Conservation (phyloP, 345 rosid genomes). For the Syzygium aromaticum region DNA sequence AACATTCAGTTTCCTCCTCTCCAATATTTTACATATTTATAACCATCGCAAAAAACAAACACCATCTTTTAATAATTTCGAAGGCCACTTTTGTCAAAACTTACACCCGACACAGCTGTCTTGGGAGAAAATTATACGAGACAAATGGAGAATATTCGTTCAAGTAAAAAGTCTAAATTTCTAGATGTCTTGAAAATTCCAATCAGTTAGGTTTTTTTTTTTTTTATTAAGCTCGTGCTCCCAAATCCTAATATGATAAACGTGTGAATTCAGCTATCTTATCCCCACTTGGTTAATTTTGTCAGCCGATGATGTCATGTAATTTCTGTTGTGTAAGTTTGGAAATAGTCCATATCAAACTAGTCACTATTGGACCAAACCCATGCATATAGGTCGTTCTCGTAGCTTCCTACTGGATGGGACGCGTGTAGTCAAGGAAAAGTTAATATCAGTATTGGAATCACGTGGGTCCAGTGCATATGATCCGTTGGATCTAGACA, state of each 20-base stretch:
- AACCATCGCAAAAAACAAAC: background rate
- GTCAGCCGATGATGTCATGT: background rate
- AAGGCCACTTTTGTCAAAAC: background rate
- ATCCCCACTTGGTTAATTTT: background rate
- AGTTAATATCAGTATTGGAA: background rate
- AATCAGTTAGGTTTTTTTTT: background rate
- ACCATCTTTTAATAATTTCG: background rate
- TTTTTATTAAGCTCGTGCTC: background rate
- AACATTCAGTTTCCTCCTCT: background rate
- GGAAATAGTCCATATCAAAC: background rate
- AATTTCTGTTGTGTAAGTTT: background rate
- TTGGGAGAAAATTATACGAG: background rate
- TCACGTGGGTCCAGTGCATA: background rate
- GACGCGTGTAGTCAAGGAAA: background rate
- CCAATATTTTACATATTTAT: background rate
- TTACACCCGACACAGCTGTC: background rate
- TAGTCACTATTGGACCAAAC: background rate
- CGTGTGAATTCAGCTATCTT: background rate
- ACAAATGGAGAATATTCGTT: background rate
- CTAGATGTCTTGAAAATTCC: background rate
- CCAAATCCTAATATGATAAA: background rate
- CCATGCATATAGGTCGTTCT: background rate
- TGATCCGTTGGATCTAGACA: too few relatives aligned
- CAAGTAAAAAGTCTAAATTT: background rate
- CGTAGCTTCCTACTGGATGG: background rate